Percentiles rank a stretch among this genome's conserved stretches.
Evolutionary conservation across 352 stramenopile genomes (phyloP).

Genomic region (Globisporangium orthogonon): DNA sequence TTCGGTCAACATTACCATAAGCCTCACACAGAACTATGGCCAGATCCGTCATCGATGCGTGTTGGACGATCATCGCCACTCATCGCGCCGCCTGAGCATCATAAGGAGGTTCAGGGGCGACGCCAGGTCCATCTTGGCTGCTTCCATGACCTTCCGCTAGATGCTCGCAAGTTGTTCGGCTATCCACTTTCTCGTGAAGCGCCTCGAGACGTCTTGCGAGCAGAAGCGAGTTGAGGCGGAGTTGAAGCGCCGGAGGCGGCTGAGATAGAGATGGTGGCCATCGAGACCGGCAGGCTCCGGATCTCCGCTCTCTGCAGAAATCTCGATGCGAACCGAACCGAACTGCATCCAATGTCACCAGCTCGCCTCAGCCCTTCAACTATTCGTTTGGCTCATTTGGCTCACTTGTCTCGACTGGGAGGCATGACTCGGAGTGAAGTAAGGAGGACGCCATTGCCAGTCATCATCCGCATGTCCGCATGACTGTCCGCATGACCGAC

Average conservation of each 20-base stretch:
- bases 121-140: background rate
- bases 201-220: background rate
- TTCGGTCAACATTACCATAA: background rate
- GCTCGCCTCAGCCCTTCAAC: too few relatives aligned
- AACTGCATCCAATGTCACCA: too few relatives aligned
- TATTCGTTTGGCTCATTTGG: too few relatives aligned
- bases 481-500: too few relatives aligned
- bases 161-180: too few relatives aligned
- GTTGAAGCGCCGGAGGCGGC: background rate
- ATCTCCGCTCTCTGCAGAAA: background rate
- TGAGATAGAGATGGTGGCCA: background rate
- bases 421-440: background rate
- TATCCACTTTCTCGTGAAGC: background rate
- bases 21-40: too few relatives aligned
- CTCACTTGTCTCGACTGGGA: background rate
- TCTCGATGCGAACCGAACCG: too few relatives aligned
- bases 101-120: background rate
- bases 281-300: background rate
- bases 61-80: background rate
- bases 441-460: background rate
- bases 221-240: background rate
- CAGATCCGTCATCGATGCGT: too few relatives aligned
- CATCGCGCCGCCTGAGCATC: too few relatives aligned
- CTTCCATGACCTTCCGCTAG: background rate
- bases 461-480: background rate